phyloP scores from a whole-genome alignment of 768 basidiomycete species.

The Crassisporium funariophilum region DNA sequence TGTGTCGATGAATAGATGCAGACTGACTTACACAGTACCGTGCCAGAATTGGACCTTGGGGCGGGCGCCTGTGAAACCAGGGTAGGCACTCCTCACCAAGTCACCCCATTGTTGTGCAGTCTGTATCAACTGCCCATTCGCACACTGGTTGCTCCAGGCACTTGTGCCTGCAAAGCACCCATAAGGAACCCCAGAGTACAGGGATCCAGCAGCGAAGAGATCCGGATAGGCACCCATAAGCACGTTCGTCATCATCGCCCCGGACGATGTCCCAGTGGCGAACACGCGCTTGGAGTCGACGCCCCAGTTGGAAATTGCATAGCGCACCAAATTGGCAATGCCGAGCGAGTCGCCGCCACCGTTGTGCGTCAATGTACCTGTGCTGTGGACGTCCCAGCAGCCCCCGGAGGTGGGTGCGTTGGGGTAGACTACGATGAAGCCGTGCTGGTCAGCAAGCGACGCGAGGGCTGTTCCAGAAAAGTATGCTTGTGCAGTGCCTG shows the following conservation, averaged over 20 bases:
- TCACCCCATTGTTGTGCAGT: conserved; percentile 54
- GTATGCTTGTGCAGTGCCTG: conserved; percentile 52
- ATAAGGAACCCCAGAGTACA: conserved; percentile 54
- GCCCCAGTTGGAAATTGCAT: conserved; percentile 47
- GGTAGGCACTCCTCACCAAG: conserved; percentile 46
- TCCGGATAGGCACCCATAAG: conserved; percentile 57
- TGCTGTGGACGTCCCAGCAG: conserved; percentile 55
- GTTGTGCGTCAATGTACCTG: conserved; percentile 53
- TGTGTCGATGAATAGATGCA: background rate
- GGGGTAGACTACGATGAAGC: conserved; percentile 55
- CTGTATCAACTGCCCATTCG: conserved; percentile 42
- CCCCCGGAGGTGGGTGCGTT: conserved; percentile 41
- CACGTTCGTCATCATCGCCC: conserved; percentile 65
- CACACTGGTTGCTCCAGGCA: conserved; percentile 49
- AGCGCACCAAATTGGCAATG: conserved; percentile 47
- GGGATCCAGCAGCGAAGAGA: conserved; percentile 49
- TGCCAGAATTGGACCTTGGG: conserved; percentile 60
- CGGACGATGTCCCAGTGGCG: conserved; percentile 54
- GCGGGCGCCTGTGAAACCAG: conserved; percentile 55
- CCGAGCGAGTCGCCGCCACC: conserved; percentile 56
- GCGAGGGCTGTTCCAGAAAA: conserved; percentile 50
- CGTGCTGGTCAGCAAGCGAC: conserved; percentile 50
- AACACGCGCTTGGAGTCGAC: conserved; percentile 50
- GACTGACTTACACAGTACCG: conserved; percentile 42
- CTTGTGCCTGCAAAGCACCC: conserved; percentile 53